phyloP scores from a whole-genome alignment of 805 yeast genomes.

The Phaffomyces thermotolerans region DNA sequence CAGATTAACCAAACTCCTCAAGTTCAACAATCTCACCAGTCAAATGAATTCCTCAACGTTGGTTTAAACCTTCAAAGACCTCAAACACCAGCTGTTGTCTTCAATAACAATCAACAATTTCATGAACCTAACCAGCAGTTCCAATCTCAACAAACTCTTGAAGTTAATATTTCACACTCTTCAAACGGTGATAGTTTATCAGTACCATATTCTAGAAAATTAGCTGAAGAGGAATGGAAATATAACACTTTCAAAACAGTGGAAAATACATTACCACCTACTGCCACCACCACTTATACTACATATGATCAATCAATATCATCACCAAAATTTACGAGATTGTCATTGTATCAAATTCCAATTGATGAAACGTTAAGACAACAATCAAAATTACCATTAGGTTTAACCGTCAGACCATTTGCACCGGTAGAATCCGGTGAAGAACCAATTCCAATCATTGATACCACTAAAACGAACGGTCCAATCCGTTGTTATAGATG shows the following conservation, averaged over 20 bases:
- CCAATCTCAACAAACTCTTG: conserved; percentile 1
- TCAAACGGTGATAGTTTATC: conserved; percentile 11
- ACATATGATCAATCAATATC: conserved; percentile 81
- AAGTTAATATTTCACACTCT: neutral
- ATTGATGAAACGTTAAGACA: conserved; percentile 59
- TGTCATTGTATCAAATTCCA: conserved; percentile 81
- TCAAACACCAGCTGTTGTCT: neutral
- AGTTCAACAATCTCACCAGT: neutral
- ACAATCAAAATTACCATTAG: conserved; percentile 72
- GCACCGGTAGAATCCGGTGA: conserved; percentile 49
- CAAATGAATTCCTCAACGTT: neutral
- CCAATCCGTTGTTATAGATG: conserved; percentile 92
- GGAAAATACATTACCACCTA: conserved; percentile 76
- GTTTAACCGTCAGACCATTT: conserved; percentile 78
- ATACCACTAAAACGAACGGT: conserved; percentile 44
- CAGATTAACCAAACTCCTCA: neutral
- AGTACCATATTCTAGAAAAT: conserved; percentile 14
- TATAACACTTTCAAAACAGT: conserved; percentile 56
- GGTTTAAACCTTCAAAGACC: neutral
- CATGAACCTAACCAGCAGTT: neutral
- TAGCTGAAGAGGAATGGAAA: conserved; percentile 15
- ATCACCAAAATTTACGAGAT: conserved; percentile 69
- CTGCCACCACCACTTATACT: conserved; percentile 56
- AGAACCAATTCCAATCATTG: conserved; percentile 59
- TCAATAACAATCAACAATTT: neutral